phyloP scores from a whole-genome alignment of 257 asterid species.

The Solanum verrucosum region DNA sequence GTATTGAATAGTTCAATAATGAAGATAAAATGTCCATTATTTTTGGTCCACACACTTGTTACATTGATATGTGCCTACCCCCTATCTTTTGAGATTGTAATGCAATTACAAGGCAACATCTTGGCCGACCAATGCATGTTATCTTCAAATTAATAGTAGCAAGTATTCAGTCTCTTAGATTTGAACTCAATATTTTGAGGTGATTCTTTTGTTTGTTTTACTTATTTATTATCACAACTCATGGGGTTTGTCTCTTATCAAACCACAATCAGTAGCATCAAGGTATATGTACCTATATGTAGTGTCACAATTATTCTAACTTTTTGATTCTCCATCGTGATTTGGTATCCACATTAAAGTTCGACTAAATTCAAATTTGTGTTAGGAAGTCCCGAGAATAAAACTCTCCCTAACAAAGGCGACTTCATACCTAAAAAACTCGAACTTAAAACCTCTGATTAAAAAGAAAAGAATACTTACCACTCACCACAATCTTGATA shows the following conservation, averaged over 20 bases:
- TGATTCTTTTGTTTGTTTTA: neutral
- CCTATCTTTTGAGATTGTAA: neutral
- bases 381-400: too few relatives aligned
- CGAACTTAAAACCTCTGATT: too few relatives aligned
- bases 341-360: too few relatives aligned
- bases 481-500: neutral
- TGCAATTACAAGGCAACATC: neutral
- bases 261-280: neutral
- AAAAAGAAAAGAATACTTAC: neutral
- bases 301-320: too few relatives aligned
- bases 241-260: neutral
- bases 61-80: neutral
- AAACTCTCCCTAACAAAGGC: accelerated
- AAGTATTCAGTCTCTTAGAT: neutral
- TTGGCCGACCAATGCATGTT: neutral
- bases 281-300: neutral
- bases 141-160: neutral
- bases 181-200: neutral
- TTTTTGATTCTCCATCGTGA: too few relatives aligned
- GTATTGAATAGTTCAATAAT: neutral
- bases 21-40: neutral
- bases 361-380: accelerated
- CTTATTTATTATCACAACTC: neutral
- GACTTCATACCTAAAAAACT: too few relatives aligned
- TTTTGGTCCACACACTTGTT: neutral